Evolutionary conservation across 2,329 filamentous ascomycete genomes (phyloP).

Genomic region (Dendryphion nanum): DNA sequence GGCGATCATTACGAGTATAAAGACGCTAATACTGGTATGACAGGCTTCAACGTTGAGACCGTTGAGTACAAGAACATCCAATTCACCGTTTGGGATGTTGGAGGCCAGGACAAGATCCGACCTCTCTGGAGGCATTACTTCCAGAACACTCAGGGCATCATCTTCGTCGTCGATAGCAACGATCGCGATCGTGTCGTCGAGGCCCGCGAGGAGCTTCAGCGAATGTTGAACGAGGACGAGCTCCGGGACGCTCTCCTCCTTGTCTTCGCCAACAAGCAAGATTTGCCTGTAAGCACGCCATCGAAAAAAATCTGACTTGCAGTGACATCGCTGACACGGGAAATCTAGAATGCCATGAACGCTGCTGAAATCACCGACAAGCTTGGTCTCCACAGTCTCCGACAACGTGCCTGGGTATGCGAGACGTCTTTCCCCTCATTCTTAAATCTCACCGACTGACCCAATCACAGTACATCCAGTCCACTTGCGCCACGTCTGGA

Average conservation of each 20-base stretch:
- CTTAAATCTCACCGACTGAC: neutral
- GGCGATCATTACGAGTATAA: conserved; percentile 2
- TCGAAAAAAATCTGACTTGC: conserved; percentile 1
- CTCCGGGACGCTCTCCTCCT: conserved; percentile 93
- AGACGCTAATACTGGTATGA: conserved; percentile 21
- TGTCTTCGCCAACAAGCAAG: conserved; percentile 99
- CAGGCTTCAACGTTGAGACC: conserved; percentile 95
- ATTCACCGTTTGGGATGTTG: conserved; percentile 99
- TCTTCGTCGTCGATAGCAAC: conserved; percentile 97
- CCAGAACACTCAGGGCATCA: conserved; percentile 90
- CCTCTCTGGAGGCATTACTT: conserved; percentile 98
- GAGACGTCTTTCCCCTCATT: conserved; percentile 28
- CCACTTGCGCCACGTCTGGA: conserved; percentile 96
- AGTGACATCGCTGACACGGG: conserved; percentile 12
- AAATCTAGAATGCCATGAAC: conserved; percentile 90
- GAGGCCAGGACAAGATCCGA: conserved; percentile 97
- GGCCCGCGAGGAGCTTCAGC: conserved; percentile 87
- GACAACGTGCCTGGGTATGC: conserved; percentile 97
- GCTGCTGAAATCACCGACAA: conserved; percentile 99
- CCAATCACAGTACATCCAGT: conserved; percentile 84
- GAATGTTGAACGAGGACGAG: conserved; percentile 96
- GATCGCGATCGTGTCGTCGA: conserved; percentile 90
- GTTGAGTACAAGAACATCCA: conserved; percentile 99
- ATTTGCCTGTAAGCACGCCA: conserved; percentile 70
- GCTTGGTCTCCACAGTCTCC: conserved; percentile 98